Percentiles rank a stretch among this genome's conserved stretches.
Evolutionary conservation across 768 basidiomycete genomes (phyloP).

Genomic region (Auriscalpium microsporum): DNA sequence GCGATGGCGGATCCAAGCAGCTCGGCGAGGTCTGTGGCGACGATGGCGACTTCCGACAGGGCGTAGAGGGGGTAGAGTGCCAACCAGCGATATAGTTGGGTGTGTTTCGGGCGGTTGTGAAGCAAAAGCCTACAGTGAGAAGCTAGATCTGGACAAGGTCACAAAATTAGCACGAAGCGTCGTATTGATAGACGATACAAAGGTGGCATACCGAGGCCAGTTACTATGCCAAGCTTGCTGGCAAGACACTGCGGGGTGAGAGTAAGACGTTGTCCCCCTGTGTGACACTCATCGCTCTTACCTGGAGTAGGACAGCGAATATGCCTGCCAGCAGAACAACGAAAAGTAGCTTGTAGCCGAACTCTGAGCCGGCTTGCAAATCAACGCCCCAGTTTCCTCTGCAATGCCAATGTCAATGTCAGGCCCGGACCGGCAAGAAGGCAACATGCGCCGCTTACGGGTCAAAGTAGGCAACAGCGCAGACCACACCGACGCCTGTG

Average conservation of each 20-base stretch:
- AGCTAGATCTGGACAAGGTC: constrained; percentile 31
- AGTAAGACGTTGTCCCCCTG: neutral
- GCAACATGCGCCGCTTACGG: constrained; percentile 44
- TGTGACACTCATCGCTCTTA: constrained; percentile 12
- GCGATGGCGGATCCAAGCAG: constrained; percentile 55
- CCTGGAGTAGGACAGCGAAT: constrained; percentile 80
- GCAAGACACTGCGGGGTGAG: constrained; percentile 50
- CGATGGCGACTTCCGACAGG: constrained; percentile 43
- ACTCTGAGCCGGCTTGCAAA: constrained; percentile 77
- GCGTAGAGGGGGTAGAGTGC: constrained; percentile 40
- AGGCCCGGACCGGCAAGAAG: neutral
- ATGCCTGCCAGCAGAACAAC: constrained; percentile 79
- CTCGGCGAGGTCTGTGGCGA: constrained; percentile 52
- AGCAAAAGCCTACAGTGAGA: constrained; percentile 41
- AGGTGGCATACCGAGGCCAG: constrained; percentile 54
- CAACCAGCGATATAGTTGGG: constrained; percentile 29
- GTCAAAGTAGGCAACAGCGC: constrained; percentile 84
- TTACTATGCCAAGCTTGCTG: constrained; percentile 74
- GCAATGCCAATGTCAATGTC: constrained; percentile 31
- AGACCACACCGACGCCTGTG: constrained; percentile 78
- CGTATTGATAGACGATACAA: neutral
- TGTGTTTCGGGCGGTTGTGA: constrained; percentile 34
- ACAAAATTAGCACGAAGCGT: neutral
- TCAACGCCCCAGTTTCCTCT: constrained; percentile 86
- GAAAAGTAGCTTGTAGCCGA: constrained; percentile 75